Conservation (phyloP, 352 stramenopile genomes). For the Phytophthora syringae region DNA sequence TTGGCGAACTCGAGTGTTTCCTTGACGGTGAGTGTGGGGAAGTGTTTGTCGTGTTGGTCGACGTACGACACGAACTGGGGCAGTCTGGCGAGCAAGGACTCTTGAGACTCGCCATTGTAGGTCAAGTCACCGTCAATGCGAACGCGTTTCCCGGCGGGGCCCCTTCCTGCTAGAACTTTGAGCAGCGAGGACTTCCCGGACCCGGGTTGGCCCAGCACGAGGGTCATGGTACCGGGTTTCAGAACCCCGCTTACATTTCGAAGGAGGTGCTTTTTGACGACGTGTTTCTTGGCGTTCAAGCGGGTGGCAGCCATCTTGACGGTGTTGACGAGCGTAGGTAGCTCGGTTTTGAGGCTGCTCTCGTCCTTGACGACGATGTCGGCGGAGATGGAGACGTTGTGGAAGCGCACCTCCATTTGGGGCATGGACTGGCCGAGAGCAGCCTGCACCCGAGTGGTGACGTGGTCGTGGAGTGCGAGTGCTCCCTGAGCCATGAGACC, state of each 20-base stretch:
- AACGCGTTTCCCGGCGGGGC: not conserved
- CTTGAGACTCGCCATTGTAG: slow-evolving; percentile 6
- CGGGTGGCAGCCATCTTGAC: slow-evolving; percentile 12
- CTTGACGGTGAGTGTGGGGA: too few species aligned
- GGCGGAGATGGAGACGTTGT: slow-evolving; percentile 36
- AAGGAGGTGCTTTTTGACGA: slow-evolving; percentile 52
- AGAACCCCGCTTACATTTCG: slow-evolving; percentile 39
- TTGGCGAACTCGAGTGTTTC: slow-evolving; percentile 50
- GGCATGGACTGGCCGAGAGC: slow-evolving; percentile 28
- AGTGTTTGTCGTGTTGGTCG: slow-evolving; percentile 42
- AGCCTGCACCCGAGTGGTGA: slow-evolving; percentile 15
- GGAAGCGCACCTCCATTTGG: slow-evolving; percentile 42
- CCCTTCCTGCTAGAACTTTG: slow-evolving; percentile 16
- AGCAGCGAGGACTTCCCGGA: slow-evolving; percentile 24
- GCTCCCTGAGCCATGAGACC: slow-evolving; percentile 17
- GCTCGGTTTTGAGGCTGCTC: slow-evolving; percentile 10
- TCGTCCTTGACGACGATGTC: slow-evolving; percentile 33
- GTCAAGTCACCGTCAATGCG: slow-evolving; percentile 7
- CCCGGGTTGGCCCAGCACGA: slow-evolving; percentile 19
- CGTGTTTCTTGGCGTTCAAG: slow-evolving; percentile 42
- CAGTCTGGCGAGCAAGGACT: slow-evolving; percentile 9
- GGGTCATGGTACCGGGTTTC: slow-evolving; percentile 22
- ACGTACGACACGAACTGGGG: slow-evolving; percentile 49
- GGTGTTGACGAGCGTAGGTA: slow-evolving; percentile 34
- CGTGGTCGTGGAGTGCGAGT: slow-evolving; percentile 23